Evolutionary conservation across 306 rosid genomes (phyloP), one percentile per base, ranked within the genome.

Genomic region (Casuarina cunninghamiana): DNA sequence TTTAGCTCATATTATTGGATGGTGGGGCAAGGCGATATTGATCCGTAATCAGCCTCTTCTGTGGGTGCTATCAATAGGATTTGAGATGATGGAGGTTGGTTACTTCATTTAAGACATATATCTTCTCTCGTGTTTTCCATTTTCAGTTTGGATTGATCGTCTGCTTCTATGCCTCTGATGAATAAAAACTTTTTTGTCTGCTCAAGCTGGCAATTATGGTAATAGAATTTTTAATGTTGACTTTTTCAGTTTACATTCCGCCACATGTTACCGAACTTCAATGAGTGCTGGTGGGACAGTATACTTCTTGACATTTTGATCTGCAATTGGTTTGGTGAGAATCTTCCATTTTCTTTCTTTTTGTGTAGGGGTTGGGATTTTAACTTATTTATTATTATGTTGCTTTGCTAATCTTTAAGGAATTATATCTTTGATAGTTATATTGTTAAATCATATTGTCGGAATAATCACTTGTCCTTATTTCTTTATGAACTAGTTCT

Each of bases 201-300:
- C 51, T 75, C 54, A 53, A 78, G 49, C 4, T 49, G 75, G 73
- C 53, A 60, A 32, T 71, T 8, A 76, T 84, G 67, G 54, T 80
- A 71, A 44, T 78, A 60, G 67, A 19, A 38, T 74, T 69, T 76
- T 71, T 26, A 26, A 37, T 78, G 53, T 76, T 76, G 78, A 63
- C 73, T 51, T 82, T 75, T 71, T 80, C 96, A 96, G 99, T 82
- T 85, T 75, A 96, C 99, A 75, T 96, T 96, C 86, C 93, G 99
- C 80, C 99, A 96, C 78, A 96, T 91, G 98, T 84, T 96, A 67
- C 98, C 98, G 2, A 96, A 96, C 84, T 96, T 96, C 96, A 96
- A 96, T 15, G 99, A 96, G 78, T 93, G 98, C 89, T 96, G 99
- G 99, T 93, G 99, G 99, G 99, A 96, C 91, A 96, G 98, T 80